These are phyloP conservation scores for Rubia tinctorum DNA, from an alignment of 305 asterid species.

Conservation along the genomic window DNA sequence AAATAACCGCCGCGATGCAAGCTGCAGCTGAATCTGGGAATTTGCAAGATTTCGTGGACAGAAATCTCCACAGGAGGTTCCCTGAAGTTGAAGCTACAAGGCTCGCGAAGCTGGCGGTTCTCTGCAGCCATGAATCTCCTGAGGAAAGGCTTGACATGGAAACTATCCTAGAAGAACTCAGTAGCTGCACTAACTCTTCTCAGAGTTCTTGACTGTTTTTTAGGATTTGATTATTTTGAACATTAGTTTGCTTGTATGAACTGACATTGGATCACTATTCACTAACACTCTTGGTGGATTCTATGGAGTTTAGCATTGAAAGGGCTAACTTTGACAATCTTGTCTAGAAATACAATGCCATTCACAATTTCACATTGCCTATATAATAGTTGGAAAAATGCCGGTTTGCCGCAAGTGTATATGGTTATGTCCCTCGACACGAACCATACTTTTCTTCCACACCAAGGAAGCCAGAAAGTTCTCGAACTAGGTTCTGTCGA, in stretches of 20 bases:
- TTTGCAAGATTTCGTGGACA: constrained; percentile 54
- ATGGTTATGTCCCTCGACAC: too few relatives aligned
- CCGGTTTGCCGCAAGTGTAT: too few relatives aligned
- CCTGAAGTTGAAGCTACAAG: constrained; percentile 46
- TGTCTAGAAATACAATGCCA: background rate
- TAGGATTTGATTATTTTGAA: constrained; percentile 5
- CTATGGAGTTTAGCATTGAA: constrained; percentile 14
- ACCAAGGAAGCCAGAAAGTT: too few relatives aligned
- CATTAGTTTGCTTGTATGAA: constrained; percentile 12
- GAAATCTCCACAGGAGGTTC: constrained; percentile 48
- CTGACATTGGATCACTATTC: constrained; percentile 18
- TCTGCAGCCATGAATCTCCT: constrained; percentile 59
- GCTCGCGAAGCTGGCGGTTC: constrained; percentile 54
- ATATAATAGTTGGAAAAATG: background rate
- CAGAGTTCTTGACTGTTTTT: constrained; percentile 9
- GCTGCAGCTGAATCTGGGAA: constrained; percentile 48
- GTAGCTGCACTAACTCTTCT: constrained; percentile 18
- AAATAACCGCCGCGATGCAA: constrained; percentile 35
- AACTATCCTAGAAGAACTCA: constrained; percentile 38
- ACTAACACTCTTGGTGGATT: constrained; percentile 22
- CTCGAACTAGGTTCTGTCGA: too few relatives aligned
- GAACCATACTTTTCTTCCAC: too few relatives aligned
- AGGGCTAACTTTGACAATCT: constrained; percentile 9
- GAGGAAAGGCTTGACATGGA: constrained; percentile 81
- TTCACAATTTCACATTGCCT: background rate